Base-by-base conservation (phyloP, 306 rosid species). In the Prunus davidiana region DNA sequence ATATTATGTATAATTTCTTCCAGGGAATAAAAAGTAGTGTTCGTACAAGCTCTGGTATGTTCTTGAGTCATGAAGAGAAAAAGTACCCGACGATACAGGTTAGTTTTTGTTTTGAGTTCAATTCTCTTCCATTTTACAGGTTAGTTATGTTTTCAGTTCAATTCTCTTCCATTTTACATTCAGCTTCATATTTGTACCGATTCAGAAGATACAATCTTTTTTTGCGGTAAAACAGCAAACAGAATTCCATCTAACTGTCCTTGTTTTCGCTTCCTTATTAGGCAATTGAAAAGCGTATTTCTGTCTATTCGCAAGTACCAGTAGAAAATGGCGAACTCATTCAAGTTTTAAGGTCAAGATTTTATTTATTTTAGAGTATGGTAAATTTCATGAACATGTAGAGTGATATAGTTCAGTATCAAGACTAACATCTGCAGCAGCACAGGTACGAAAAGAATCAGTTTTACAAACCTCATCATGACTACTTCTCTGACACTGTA, bases 11-110 rank as follows among this genome's bases (percentile, higher is more conserved):
- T 24, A 65, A 69, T 41, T 80, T 79, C 77, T 78, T 81, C 74
- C 85, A 94, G 97, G 98, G 98, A 80, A 76, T 94, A 68, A 90
- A 86, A 83, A 94, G 97, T 83, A 80, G 87, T 55, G 97, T 92
- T 55, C 88, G 98, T 84, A 94, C 98, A 66, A 94, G 98, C 86
- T 92, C 97, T 79, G 98, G 98, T 63, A 94, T 92, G 98, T 94
- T 94, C 87, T 77, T 94, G 76, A 85, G 51, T 76, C 51, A 61
- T 49, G 89, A 84, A 34, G 97, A 94, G 82, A 92, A 78, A 79
- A 87, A 88, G 76, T 89, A 85, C 82, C 95, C 96, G 4, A 92
- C 90, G 91, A 66, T 94, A 67, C 88, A 89, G 84, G 98, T 94
- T 81, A 79, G 79, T 69, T 60, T 61, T 60, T 61, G 50, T 77